phyloP scores from a whole-genome alignment of 2,329 filamentous ascomycete genomes.

The Diaporthe citrichinensis region DNA sequence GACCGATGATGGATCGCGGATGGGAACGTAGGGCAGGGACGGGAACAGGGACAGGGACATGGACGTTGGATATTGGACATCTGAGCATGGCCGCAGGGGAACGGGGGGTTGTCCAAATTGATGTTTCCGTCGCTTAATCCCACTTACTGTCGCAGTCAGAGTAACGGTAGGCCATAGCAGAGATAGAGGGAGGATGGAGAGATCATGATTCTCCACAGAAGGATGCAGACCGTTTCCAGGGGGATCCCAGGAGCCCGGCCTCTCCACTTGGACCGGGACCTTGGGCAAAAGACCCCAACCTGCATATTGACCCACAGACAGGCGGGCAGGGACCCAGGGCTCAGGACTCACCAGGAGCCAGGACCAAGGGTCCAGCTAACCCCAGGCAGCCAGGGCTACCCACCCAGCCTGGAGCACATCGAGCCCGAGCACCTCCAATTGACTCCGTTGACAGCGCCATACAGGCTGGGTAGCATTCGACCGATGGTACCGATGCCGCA shows the following conservation, averaged over 20 bases:
- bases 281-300: conserved; percentile 22
- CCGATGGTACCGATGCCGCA: background rate
- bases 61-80: background rate
- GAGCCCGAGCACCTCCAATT: background rate
- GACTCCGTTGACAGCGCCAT: conserved; percentile 1
- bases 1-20: conserved; percentile 22
- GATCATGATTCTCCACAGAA: conserved; percentile 22
- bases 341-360: background rate
- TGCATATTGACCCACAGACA: conserved; percentile 16
- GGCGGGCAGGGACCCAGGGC: background rate
- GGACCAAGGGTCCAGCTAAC: background rate
- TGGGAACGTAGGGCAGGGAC: conserved; percentile 1
- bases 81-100: background rate
- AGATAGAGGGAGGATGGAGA: background rate
- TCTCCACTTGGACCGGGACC: conserved; percentile 3
- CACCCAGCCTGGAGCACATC: background rate
- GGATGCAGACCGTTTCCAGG: conserved; percentile 1
- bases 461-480: conserved; percentile 16
- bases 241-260: background rate
- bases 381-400: background rate
- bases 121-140: background rate
- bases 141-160: background rate
- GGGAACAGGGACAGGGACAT: background rate
- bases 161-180: background rate
- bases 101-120: background rate